Evolutionary conservation across 2,329 filamentous ascomycete genomes (phyloP), one percentile per base, ranked within the genome.

Genomic region (Penicillium aurantiogriseum): DNA sequence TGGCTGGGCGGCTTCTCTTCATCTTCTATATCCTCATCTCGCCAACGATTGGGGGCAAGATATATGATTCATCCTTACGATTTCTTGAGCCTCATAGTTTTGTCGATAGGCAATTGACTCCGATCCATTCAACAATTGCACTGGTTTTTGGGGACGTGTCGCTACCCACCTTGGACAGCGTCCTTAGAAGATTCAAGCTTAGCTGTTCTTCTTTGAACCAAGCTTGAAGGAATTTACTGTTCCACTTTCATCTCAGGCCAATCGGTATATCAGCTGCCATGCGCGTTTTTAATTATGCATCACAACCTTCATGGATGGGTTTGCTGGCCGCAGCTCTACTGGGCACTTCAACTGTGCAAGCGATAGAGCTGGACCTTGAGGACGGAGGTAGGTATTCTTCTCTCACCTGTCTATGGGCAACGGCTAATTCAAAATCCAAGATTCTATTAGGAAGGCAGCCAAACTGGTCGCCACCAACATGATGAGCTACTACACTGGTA

Each of bases 401-500:
- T 13, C 15, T 11, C 10, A 2, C 4, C 15, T 11, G 5, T n/a
- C 13, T 17, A 15, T 44, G 7, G 27, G 8, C n/a, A 19, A 15
- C 23, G 11, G 29, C 52, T 61, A 29, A 63, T 15, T 15, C 9
- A 15, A 2, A 1, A 21, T 29, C 17, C n/a, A 75, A 75, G 79
- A 74, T 17, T 81, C 79, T 2, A 79, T 83, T 60, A 81, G 79
- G 57, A 64, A 70, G 53, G 77, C 78, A 17, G 75, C 80, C 7
- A 75, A 74, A 51, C 72, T 72, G 21, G 69, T 80, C 50, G 78
- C 79, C 5, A 74, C 73, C 60, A 75, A 76, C 44, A 79, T 85
- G 72, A 80, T 85, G 67, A 73, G 69, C 27, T 81, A 81, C 60
- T 85, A 85, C 63, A 80, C 78, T 0, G 72, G 72, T 17, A 67